Evolutionary conservation across 352 stramenopile species (phyloP), one percentile per base, ranked within the genome.

Genomic region (Hyphochytrium catenoides): DNA sequence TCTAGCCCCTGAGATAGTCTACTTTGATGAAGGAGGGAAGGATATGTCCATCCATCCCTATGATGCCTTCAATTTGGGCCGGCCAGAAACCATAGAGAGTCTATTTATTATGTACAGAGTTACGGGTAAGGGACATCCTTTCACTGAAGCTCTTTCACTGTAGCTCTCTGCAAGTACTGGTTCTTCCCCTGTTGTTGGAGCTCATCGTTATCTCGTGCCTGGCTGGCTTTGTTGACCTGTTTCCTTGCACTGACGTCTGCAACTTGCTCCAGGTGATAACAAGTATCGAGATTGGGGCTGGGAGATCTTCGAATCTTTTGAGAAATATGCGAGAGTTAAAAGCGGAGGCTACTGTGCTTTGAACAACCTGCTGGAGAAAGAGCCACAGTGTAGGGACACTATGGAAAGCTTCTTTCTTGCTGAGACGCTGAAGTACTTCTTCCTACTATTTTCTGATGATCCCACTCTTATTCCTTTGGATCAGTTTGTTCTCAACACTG

Each of bases 371-470:
- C 61, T 79, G 27, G 4, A 35, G 41, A n/a, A 33, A 36, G 16
- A 52, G 47, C 8, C 51, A 56, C n/a, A 54, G 22, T 43, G 36
- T 45, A 1, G 36, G 31, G 3, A 48, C 53, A 62, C 73, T 0
- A 86, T 87, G 68, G 65, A 82, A 26, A 87, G 64, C 18, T 91
- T 77, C 34, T 90, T 91, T 47, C 31, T 89, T 27, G 69, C 62
- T n/a, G 74, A 91, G 56, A 91, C 77, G 25, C 54, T 91, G 46
- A 92, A 91, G 51, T 92, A 91, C 43, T 55, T 91, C 8, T 88
- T 76, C 37, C 41, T 90, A 42, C 56, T 88, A 19, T 87, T 87
- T 46, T 68, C 54, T 18, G 61, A 75, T 23, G 60, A 70, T 23
- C 40, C 52, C 26, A 48, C 68, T 19, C 27, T 78, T 22, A 30